phyloP scores from a whole-genome alignment of 768 basidiomycete genomes.

The Collybia nuda region DNA sequence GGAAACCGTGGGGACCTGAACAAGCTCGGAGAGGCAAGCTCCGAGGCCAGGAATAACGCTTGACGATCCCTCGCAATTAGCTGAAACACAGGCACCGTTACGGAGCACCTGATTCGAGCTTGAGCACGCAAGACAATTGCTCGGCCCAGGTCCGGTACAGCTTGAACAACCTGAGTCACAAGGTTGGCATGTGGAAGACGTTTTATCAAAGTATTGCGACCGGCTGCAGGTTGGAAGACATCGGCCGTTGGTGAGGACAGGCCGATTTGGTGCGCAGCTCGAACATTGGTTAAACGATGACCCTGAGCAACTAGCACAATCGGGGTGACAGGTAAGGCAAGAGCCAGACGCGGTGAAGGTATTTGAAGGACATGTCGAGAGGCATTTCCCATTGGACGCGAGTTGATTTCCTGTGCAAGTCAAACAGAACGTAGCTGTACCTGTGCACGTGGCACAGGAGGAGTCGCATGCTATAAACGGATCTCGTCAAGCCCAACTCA shows the following conservation, averaged over 20 bases:
- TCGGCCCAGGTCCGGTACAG: conserved; percentile 68
- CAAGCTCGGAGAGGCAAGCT: conserved; percentile 76
- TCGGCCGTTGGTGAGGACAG: conserved; percentile 73
- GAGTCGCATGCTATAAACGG: conserved; percentile 56
- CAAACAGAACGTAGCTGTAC: conserved; percentile 68
- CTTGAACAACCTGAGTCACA: conserved; percentile 81
- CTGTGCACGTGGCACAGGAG: conserved; percentile 71
- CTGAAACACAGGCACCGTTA: conserved; percentile 60
- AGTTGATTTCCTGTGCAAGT: conserved; percentile 68
- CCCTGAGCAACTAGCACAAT: conserved; percentile 85
- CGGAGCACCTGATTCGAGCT: conserved; percentile 61
- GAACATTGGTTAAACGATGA: conserved; percentile 76
- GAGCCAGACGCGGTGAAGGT: conserved; percentile 64
- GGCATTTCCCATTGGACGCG: conserved; percentile 73
- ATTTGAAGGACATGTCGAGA: conserved; percentile 70
- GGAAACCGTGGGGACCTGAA: conserved; percentile 47
- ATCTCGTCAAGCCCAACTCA: neutral
- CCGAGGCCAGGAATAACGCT: conserved; percentile 70
- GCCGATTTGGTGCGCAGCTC: conserved; percentile 63
- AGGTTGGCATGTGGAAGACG: conserved; percentile 60
- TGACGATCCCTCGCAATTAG: conserved; percentile 56
- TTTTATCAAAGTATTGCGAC: conserved; percentile 69
- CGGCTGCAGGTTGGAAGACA: conserved; percentile 79
- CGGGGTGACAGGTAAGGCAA: conserved; percentile 81
- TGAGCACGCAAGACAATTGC: conserved; percentile 73